These are phyloP conservation scores for Elsinoe arachidis DNA, from an alignment of 2,329 filamentous ascomycete species.

Conservation along the genomic window DNA sequence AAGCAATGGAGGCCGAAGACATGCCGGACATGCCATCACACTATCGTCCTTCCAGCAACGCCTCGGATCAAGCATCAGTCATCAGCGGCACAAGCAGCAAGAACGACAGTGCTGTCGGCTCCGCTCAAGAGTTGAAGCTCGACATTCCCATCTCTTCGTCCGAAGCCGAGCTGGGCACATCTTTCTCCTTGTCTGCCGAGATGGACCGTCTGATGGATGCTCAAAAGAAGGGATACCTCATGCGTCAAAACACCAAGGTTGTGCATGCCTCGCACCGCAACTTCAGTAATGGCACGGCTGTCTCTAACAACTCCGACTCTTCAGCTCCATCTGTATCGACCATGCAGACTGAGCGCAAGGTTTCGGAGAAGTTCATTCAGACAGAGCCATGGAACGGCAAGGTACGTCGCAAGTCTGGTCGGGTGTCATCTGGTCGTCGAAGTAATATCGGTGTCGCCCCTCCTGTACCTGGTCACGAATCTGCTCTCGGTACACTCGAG, in stretches of 20 bases:
- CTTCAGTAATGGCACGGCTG: constrained; percentile 40
- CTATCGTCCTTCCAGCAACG: constrained; percentile 21
- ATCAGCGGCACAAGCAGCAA: constrained; percentile 23
- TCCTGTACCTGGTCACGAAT: constrained; percentile 79
- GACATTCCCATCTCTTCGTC: constrained; percentile 71
- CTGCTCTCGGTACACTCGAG: constrained; percentile 54
- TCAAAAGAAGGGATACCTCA: constrained; percentile 98
- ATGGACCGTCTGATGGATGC: constrained; percentile 92
- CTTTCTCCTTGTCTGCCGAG: constrained; percentile 79
- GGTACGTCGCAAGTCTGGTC: constrained; percentile 56
- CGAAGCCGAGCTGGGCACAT: constrained; percentile 62
- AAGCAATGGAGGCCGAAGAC: constrained; percentile 64
- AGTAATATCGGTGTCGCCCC: constrained; percentile 43
- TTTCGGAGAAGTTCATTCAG: constrained; percentile 78
- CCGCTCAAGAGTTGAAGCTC: constrained; percentile 34
- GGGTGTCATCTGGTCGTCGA: constrained; percentile 43
- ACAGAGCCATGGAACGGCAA: constrained; percentile 95
- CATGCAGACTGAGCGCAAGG: constrained; percentile 48
- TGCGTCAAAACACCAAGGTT: constrained; percentile 97
- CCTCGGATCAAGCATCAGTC: constrained; percentile 15
- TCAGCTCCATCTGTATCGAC: constrained; percentile 17
- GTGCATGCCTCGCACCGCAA: constrained; percentile 73
- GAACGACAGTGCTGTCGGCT: constrained; percentile 21
- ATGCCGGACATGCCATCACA: constrained; percentile 25
- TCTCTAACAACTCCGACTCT: constrained; percentile 3